Conservation (phyloP, 306 rosid genomes). For the Casuarina glauca region DNA sequence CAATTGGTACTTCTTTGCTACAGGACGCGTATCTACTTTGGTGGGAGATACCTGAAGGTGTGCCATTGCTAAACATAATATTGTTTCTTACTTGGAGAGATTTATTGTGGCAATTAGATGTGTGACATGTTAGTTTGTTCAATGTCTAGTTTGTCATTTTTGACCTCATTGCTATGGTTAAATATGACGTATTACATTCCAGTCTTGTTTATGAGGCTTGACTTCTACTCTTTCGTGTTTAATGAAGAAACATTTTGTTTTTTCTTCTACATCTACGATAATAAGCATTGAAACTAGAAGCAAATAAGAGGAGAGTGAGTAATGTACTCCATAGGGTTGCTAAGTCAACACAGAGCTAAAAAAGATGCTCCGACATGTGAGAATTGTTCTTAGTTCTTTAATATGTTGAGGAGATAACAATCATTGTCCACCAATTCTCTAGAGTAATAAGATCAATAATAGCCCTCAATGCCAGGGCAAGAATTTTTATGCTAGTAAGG, state of each 20-base stretch:
- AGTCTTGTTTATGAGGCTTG: neutral
- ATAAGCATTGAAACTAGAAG: neutral
- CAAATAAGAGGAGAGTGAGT: neutral
- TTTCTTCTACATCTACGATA: neutral
- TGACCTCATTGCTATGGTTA: neutral
- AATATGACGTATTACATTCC: neutral
- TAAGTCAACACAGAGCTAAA: neutral
- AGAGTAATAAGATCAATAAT: neutral
- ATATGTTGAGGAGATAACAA: neutral
- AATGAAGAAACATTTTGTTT: neutral
- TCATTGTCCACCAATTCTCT: neutral
- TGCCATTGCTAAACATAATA: neutral
- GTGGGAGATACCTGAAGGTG: constrained; percentile 92
- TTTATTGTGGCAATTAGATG: neutral
- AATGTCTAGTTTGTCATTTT: constrained; percentile 1
- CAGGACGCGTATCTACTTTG: constrained; percentile 60
- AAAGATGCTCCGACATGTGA: neutral
- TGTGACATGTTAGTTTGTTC: neutral
- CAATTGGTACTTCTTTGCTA: constrained; percentile 49
- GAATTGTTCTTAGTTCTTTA: neutral
- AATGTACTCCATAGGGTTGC: neutral
- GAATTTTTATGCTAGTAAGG: neutral
- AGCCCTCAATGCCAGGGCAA: neutral
- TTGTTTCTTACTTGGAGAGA: neutral
- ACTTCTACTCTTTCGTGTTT: neutral